Evolutionary conservation across 805 yeast genomes (phyloP).

Genomic region (Wickerhamiella sorbophila): DNA sequence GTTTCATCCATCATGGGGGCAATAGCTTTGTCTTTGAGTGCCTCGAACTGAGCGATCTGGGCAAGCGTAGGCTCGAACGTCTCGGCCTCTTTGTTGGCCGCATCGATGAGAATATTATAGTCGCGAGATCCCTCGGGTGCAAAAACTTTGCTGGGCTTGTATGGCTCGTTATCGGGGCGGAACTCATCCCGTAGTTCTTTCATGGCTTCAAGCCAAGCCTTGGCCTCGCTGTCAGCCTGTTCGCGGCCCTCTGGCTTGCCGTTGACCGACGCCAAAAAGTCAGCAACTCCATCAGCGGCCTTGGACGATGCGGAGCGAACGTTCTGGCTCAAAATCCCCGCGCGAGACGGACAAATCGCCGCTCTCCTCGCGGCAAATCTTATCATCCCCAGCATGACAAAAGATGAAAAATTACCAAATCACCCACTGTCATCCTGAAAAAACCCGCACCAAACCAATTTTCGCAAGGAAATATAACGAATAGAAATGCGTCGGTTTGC

Average conservation of each 20-base stretch:
- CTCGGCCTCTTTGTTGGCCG: slow-evolving; percentile 5
- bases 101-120: slow-evolving; percentile 21
- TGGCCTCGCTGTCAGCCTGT: slow-evolving; percentile 28
- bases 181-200: slow-evolving; percentile 28
- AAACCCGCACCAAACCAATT: neutral
- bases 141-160: slow-evolving; percentile 28
- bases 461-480: neutral
- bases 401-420: neutral
- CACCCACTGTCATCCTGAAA: neutral
- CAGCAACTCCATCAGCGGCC: slow-evolving; percentile 6
- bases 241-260: slow-evolving; percentile 9
- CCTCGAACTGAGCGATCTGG: slow-evolving; percentile 45
- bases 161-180: slow-evolving; percentile 24
- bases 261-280: slow-evolving; percentile 12
- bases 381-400: neutral
- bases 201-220: slow-evolving; percentile 31
- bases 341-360: neutral
- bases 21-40: slow-evolving; percentile 36
- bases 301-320: neutral
- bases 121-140: slow-evolving; percentile 29
- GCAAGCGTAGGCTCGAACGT: slow-evolving; percentile 38
- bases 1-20: slow-evolving; percentile 58
- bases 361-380: neutral
- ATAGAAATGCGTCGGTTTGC: neutral
- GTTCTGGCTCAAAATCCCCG: neutral